phyloP scores from a whole-genome alignment of 352 stramenopile genomes.

The Phytopythium cucurbitacearum region DNA sequence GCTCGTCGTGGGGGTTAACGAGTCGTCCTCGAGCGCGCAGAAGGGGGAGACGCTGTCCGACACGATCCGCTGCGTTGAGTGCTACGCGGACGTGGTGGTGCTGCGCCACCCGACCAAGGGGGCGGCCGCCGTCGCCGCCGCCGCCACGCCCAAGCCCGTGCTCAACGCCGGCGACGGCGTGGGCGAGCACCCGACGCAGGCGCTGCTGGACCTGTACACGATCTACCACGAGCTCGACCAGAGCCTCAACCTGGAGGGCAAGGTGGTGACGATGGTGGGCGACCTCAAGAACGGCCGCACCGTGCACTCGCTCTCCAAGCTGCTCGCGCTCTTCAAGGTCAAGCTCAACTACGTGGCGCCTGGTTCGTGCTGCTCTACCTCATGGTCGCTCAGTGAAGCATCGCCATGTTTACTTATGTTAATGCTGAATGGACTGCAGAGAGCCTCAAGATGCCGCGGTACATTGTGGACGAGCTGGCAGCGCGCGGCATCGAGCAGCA shows the following conservation, averaged over 20 bases:
- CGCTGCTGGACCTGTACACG: conserved; percentile 98
- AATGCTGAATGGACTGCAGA: conserved; percentile 12
- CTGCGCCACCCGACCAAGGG: conserved; percentile 93
- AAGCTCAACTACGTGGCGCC: conserved; percentile 92
- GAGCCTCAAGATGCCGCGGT: conserved; percentile 80
- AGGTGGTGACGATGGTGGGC: conserved; percentile 95
- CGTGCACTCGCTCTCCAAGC: conserved; percentile 95
- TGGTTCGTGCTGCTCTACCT: conserved; percentile 7
- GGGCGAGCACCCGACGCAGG: conserved; percentile 98
- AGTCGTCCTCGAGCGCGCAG: conserved; percentile 92
- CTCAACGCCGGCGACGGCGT: conserved; percentile 95
- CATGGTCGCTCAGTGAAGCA: not conserved
- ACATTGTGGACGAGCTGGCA: conserved; percentile 72
- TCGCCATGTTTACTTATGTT: not conserved
- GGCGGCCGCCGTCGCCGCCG: conserved; percentile 70
- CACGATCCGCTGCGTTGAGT: conserved; percentile 95
- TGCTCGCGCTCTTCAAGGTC: conserved; percentile 91
- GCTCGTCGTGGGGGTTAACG: conserved; percentile 92
- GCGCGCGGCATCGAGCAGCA: conserved; percentile 81
- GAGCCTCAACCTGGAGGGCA: conserved; percentile 53
- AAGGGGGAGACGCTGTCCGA: conserved; percentile 98
- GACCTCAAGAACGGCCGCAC: conserved; percentile 99
- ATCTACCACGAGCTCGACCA: conserved; percentile 89
- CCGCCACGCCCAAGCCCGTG: conserved; percentile 87
- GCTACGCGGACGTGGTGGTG: conserved; percentile 95